Base-by-base conservation (phyloP, 2,329 filamentous ascomycete species). In the Penicillium occitanis region DNA sequence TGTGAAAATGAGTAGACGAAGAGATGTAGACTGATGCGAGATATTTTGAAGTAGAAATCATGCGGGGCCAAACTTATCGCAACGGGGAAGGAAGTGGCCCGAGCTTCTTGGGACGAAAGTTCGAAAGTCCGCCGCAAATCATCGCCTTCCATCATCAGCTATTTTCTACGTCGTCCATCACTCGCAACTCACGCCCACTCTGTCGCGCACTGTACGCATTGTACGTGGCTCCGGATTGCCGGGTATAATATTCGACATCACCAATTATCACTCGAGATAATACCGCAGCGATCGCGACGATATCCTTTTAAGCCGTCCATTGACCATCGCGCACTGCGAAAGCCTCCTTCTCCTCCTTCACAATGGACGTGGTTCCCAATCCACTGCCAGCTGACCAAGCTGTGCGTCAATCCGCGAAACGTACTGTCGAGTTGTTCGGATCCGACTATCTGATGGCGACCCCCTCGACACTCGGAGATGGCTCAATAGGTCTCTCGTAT, bases 391-490 rank as follows among this genome's bases (percentile, higher is more conserved):
- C 70, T 22, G 77, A 78, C 17, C 74, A 80, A 61, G 75, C 78
- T 58, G 78, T 80, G 61, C 79, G 77, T 70, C 71, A 68, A 8
- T 81, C 81, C 22, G 74, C 79, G 19, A 82, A 83, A 72, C 76
- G 80, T 19, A 83, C 82, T 8, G 76, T 77, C 60, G 78, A 81
- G 44, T 77, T 83, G 35, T 83, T 83, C 67, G 81, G 81, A 30
- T 67, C 78, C 46, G 80, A 82, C 69, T 83, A 82, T 67, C 74
- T 81, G 46, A 77, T 79, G 72, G 76, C 79, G 66, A 74, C 78
- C 48, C 75, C 81, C 30, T 79, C 82, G 19, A 77, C 80, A 35
- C 79, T 81, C 42, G 72, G 72, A 63, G 75, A 77, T 64, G 78
- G 77, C 30, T 78, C 79, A 37, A 80, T 82, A 67, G 77, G 78